Base-by-base conservation (phyloP, 1,284 basidiomycete species). In the Irpex rosettiformis region DNA sequence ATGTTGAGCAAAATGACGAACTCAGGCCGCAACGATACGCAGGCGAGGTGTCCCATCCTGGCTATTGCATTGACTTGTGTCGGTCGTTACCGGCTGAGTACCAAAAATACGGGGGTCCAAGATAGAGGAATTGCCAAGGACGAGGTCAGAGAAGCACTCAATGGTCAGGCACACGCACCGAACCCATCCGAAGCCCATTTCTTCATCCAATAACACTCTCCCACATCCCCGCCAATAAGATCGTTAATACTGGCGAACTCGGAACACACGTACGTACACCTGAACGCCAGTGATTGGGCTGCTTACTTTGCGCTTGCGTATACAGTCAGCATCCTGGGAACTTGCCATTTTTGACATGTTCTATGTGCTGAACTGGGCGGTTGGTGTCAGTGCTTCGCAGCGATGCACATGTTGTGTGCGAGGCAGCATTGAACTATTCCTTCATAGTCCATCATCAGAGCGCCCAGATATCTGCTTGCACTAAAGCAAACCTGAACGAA, bases 231-330 rank as follows among this genome's bases (percentile, higher is more conserved):
- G n/a, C 43, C 43, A 37, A n/a, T 45, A 18, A 22, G 43, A 33
- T 43, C 13, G 18, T 40, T 40, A 48, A 45, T 54, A 60, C 56
- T 33, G 42, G 51, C 51, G 55, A 21, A 22, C 13, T 25, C 43
- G 43, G 43, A 45, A 45, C 43, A 45, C 13, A 45, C 7, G 43
- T 45, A 22, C 16, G 43, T 45, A 45, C 43, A 18, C 16, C 33
- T 45, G 21, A n/a, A 45, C 43, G 43, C n/a, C n/a, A 45, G 13
- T n/a, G 43, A 45, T 37, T 37, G 33, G 43, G 43, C 16, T 18
- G 43, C 43, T 45, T 18, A 22, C 43, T 45, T 22, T 45, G 43
- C 43, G 21, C 33, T 37, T 37, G 33, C 33, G 33, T 37, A 16
- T 37, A 16, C 33, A 37, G 33, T 37, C 33, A 16, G 33, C 11